Evolutionary conservation across 177 flowering plant genomes (phyloP).

Genomic region (Vitis hybrid): DNA sequence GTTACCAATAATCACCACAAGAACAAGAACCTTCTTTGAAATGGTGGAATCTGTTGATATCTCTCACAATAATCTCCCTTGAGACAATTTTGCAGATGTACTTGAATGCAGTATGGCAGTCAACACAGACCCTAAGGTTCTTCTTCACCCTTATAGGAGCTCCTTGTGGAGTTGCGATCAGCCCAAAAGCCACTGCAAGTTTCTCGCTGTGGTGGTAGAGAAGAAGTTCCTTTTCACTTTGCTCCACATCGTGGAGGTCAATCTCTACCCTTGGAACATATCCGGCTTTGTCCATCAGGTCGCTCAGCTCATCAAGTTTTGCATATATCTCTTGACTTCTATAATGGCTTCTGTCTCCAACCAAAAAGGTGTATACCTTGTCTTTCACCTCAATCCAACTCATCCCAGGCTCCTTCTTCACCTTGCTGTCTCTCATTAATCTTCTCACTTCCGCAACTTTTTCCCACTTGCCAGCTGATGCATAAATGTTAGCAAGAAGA

Average conservation of each 20-base stretch:
- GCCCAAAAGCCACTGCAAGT: slow-evolving; percentile 73
- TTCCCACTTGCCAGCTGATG: slow-evolving; percentile 74
- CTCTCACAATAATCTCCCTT: slow-evolving; percentile 67
- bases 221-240: slow-evolving; percentile 55
- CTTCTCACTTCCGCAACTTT: slow-evolving; percentile 54
- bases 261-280: slow-evolving; percentile 63
- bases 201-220: slow-evolving; percentile 67
- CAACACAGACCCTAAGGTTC: slow-evolving; percentile 60
- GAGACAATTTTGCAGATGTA: slow-evolving; percentile 52
- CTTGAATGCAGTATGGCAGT: slow-evolving; percentile 68
- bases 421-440: slow-evolving; percentile 56
- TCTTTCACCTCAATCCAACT: slow-evolving; percentile 81
- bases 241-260: slow-evolving; percentile 64
- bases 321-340: slow-evolving; percentile 59
- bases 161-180: slow-evolving; percentile 64
- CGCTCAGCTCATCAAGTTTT: slow-evolving; percentile 58
- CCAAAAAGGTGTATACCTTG: slow-evolving; percentile 60
- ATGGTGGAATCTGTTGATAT: slow-evolving; percentile 69
- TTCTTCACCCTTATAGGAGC: slow-evolving; percentile 70
- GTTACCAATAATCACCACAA: slow-evolving; percentile 77
- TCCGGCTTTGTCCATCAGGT: slow-evolving; percentile 51
- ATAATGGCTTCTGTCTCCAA: slow-evolving; percentile 70
- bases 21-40: slow-evolving; percentile 72
- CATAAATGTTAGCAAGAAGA: slow-evolving; percentile 76
- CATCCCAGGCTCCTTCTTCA: slow-evolving; percentile 79